Base-by-base conservation (phyloP, 2,329 filamentous ascomycete species). In the Akanthomyces muscarius region DNA sequence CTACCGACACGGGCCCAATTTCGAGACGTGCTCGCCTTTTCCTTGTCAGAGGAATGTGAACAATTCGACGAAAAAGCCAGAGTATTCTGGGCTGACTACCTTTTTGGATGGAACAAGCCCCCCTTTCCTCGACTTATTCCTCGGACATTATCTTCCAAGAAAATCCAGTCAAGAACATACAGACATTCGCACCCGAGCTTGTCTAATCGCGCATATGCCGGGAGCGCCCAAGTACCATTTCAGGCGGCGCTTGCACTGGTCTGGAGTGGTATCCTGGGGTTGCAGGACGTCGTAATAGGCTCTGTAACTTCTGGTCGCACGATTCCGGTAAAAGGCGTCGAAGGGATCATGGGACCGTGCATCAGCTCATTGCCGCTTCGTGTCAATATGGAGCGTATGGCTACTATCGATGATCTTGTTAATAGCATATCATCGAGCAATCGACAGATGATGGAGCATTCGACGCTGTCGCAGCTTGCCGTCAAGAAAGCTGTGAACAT, bases 251-350 rank as follows among this genome's bases (percentile, higher is more conserved):
- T 91, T 61, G 78, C 83, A 1, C 85, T 89, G 71, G 72, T 96
- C 0, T 83, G 93, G 72, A 80, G 82, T 18, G 80, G 82, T 0
- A 86, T 95, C 63, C 72, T 84, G 3, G 90, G 89, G 3, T 78
- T 77, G 0, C 72, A 80, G 0, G 91, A 97, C 71, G 77, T 93
- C 1, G 79, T 87, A 0, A 83, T 96, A 45, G 93, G 93, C 0
- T 89, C 86, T 1, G 90, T 97, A 4, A 89, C 90, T 14, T 96
- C 92, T 11, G 92, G 92, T 1, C 83, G 93, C 61, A 91, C 89
- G 1, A 74, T 92, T n/a, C 84, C 90, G 0, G 72, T 97, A 2
- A 71, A 80, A 4, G 84, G 82, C 0, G 85, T 96, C 41, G 91
- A 96, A 66, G 78, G 83, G 1, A 83, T 93, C 4, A 79, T 94